Percentiles rank a stretch among this genome's conserved stretches.
Conservation (phyloP, 805 yeast species). For the Geotrichum ghanense region DNA sequence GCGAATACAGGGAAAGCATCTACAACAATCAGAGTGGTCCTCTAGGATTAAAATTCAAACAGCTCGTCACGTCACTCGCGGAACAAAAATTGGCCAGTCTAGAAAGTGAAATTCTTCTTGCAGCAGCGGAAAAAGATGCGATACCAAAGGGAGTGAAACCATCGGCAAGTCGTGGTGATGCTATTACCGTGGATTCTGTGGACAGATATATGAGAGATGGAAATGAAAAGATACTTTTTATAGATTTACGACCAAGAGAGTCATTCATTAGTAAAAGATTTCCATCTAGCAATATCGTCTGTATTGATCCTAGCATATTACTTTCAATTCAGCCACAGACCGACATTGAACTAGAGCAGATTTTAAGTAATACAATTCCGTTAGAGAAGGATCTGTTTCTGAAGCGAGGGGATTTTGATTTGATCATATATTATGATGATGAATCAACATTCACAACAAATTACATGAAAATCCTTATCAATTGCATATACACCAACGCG, state of each 20-base stretch:
- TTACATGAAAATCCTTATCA: constrained; percentile 23
- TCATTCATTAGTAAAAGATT: constrained; percentile 58
- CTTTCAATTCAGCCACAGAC: constrained; percentile 31
- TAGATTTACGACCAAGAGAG: constrained; percentile 60
- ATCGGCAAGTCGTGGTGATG: neutral
- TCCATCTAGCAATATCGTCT: constrained; percentile 43
- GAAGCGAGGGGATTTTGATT: constrained; percentile 42
- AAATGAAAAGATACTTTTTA: constrained; percentile 35
- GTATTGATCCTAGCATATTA: constrained; percentile 64
- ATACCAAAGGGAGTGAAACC: neutral
- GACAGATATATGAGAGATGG: neutral
- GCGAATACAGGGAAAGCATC: neutral
- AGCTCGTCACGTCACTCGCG: neutral
- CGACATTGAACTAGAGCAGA: constrained; percentile 44
- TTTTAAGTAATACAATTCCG: constrained; percentile 46
- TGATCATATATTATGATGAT: constrained; percentile 53
- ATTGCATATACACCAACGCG: constrained; percentile 30
- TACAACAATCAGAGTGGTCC: neutral
- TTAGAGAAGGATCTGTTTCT: constrained; percentile 44
- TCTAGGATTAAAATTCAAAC: neutral
- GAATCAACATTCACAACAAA: constrained; percentile 5
- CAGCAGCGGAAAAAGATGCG: neutral
- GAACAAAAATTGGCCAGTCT: no score
- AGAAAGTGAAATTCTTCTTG: neutral
- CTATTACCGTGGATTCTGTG: neutral